A percentile compares a stretch with the other conserved stretches of the same genome.
Conservation (phyloP, 257 asterid species). For the Schizonepeta tenuifolia region DNA sequence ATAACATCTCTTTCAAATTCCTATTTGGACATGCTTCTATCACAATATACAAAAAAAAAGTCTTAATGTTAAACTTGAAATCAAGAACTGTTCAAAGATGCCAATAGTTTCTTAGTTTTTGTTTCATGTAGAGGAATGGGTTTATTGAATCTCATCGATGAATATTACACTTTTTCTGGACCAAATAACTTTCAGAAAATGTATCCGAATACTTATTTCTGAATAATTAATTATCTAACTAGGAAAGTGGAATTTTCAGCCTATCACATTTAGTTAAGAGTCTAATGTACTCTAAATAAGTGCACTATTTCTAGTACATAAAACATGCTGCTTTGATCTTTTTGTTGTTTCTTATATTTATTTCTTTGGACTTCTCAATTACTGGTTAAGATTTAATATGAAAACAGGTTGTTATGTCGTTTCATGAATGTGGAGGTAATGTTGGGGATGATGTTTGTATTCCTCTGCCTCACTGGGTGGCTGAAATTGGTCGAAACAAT, state of each 20-base stretch:
- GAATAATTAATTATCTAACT: not conserved
- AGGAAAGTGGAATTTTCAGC: slow-evolving; percentile 21
- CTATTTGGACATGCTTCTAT: slow-evolving; percentile 23
- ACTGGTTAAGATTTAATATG: slow-evolving; percentile 32
- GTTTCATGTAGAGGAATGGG: slow-evolving; percentile 4
- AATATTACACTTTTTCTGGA: slow-evolving; percentile 9
- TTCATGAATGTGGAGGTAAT: slow-evolving; percentile 91
- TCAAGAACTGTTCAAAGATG: slow-evolving; percentile 4
- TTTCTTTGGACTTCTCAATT: slow-evolving; percentile 17
- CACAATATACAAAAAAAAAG: not conserved
- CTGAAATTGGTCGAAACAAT: slow-evolving; percentile 84
- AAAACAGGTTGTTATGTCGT: slow-evolving; percentile 80
- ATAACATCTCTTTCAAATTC: slow-evolving; percentile 12
- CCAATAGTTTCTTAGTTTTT: slow-evolving; percentile 1
- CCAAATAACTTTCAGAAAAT: slow-evolving; percentile 5
- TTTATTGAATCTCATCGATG: slow-evolving; percentile 7
- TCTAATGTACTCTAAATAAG: slow-evolving; percentile 27
- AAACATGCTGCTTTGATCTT: slow-evolving; percentile 14
- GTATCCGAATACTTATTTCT: slow-evolving; percentile 1
- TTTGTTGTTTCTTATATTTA: slow-evolving; percentile 17
- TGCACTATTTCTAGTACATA: slow-evolving; percentile 16
- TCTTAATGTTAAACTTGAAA: not conserved
- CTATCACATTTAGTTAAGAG: slow-evolving; percentile 10
- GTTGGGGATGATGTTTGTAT: slow-evolving; percentile 88
- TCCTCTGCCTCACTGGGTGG: slow-evolving; percentile 87